Evolutionary conservation across 2,329 filamentous ascomycete genomes (phyloP).

Genomic region (Monosporascus sp.): DNA sequence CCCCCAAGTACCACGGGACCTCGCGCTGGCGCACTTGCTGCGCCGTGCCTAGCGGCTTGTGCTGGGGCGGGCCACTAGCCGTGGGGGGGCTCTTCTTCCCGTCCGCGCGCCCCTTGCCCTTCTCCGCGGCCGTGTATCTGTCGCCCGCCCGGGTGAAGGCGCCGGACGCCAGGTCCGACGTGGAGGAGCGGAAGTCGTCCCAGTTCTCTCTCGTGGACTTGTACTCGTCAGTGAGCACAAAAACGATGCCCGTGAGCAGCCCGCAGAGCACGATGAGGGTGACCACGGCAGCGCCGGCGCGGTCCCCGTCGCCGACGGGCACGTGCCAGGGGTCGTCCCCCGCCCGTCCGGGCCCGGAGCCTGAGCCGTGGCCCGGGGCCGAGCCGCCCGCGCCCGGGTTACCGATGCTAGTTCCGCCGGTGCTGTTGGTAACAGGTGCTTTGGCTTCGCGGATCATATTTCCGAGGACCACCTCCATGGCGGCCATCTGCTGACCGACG

Average conservation of each 20-base stretch:
- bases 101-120: not conserved
- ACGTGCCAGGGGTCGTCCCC: slow-evolving; percentile 9
- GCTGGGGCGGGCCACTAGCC: not conserved
- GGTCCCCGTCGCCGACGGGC: slow-evolving; percentile 54
- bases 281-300: slow-evolving; percentile 60
- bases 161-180: not conserved
- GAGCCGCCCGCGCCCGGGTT: slow-evolving; percentile 40
- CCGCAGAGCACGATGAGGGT: slow-evolving; percentile 53
- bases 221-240: slow-evolving; percentile 45
- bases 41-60: too few species aligned
- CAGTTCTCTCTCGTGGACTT: slow-evolving; percentile 20
- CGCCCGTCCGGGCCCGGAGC: slow-evolving; percentile 11
- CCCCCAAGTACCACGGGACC: too few species aligned
- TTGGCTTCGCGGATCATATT: slow-evolving; percentile 47
- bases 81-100: not conserved
- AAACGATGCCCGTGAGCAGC: slow-evolving; percentile 47
- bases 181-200: slow-evolving; percentile 14
- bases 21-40: too few species aligned
- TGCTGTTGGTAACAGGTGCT: slow-evolving; percentile 33
- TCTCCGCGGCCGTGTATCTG: not conserved
- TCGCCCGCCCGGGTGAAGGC: not conserved
- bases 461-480: slow-evolving; percentile 58
- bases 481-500: slow-evolving; percentile 67
- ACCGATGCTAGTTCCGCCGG: slow-evolving; percentile 46
- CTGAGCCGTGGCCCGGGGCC: slow-evolving; percentile 33